A percentile compares a stretch with the other conserved stretches of the same genome.
Conservation (phyloP, 2,329 filamentous ascomycete species). For the Cytospora chrysosperma region DNA sequence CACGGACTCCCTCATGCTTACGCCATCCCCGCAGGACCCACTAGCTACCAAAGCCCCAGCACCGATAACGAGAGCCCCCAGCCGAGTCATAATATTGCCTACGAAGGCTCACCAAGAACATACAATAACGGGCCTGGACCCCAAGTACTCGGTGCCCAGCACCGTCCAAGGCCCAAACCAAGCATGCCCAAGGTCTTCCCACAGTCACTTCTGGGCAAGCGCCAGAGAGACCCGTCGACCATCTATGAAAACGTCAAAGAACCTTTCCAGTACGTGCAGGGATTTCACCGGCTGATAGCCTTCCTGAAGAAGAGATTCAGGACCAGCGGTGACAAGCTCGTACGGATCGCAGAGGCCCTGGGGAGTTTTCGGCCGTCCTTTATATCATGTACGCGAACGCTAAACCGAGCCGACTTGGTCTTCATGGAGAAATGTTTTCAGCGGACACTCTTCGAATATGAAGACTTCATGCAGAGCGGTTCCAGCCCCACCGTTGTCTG, state of each 20-base stretch:
- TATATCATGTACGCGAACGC: slow-evolving; percentile 85
- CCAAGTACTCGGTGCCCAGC: slow-evolving; percentile 28
- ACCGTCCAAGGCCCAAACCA: slow-evolving; percentile 46
- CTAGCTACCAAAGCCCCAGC: slow-evolving; percentile 61
- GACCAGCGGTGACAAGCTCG: slow-evolving; percentile 60
- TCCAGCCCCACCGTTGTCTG: slow-evolving; percentile 91
- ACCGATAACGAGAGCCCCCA: slow-evolving; percentile 65
- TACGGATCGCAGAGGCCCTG: slow-evolving; percentile 83
- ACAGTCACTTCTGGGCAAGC: slow-evolving; percentile 57
- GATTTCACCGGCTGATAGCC: slow-evolving; percentile 84
- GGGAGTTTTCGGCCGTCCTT: slow-evolving; percentile 90
- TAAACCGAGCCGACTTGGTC: slow-evolving; percentile 84
- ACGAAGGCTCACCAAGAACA: slow-evolving; percentile 57
- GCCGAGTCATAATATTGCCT: slow-evolving; percentile 47
- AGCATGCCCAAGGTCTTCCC: slow-evolving; percentile 43
- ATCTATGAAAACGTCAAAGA: slow-evolving; percentile 89
- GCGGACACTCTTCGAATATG: slow-evolving; percentile 86
- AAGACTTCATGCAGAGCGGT: slow-evolving; percentile 85
- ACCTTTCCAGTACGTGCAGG: slow-evolving; percentile 86
- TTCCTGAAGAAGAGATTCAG: slow-evolving; percentile 78
- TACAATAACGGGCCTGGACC: slow-evolving; percentile 31
- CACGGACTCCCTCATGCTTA: slow-evolving; percentile 65
- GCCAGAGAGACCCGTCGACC: slow-evolving; percentile 70
- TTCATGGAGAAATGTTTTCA: slow-evolving; percentile 99
- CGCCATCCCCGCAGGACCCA: slow-evolving; percentile 62